Percentiles rank a stretch among this genome's conserved stretches.
phyloP scores from a whole-genome alignment of 2,329 filamentous ascomycete genomes.

The Coniosporium tulheliwenetii region DNA sequence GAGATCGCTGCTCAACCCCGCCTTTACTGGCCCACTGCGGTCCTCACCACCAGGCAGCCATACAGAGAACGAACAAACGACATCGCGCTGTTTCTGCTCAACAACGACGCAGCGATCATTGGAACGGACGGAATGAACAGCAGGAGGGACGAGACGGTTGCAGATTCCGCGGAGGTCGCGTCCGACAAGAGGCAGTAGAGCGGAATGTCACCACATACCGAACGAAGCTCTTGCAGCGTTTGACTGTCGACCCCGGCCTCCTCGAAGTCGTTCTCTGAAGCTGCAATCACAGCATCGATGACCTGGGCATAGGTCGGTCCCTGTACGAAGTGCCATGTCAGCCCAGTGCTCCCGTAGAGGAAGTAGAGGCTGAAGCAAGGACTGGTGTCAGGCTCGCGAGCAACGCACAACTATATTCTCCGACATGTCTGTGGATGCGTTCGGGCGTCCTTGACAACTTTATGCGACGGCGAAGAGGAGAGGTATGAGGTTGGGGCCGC shows the following conservation, averaged over 20 bases:
- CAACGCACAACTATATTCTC: not conserved
- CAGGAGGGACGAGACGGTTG: too few relatives aligned
- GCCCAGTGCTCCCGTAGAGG: not conserved
- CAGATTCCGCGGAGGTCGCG: too few relatives aligned
- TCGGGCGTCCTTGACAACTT: not conserved
- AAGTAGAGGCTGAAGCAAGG: not conserved
- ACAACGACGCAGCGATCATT: not conserved
- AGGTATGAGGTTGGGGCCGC: not conserved
- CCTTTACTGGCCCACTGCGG: constrained; percentile 19
- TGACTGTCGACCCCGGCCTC: constrained; percentile 83
- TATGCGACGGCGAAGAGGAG: not conserved
- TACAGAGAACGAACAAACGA: constrained; percentile 6
- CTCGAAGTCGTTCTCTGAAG: constrained; percentile 85
- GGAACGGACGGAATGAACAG: too few relatives aligned
- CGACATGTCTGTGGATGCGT: not conserved
- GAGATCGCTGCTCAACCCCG: constrained; percentile 16
- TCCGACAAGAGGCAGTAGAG: constrained; percentile 1
- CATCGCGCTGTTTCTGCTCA: not conserved
- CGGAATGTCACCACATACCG: constrained; percentile 45
- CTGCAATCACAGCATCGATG: constrained; percentile 51
- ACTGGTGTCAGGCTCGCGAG: not conserved
- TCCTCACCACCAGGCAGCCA: constrained; percentile 10
- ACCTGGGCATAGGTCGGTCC: constrained; percentile 82
- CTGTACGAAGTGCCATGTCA: constrained; percentile 17
- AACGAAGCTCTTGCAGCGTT: constrained; percentile 72